Conservation (phyloP, 208 protist species). For the Leishmania tarentolae region DNA sequence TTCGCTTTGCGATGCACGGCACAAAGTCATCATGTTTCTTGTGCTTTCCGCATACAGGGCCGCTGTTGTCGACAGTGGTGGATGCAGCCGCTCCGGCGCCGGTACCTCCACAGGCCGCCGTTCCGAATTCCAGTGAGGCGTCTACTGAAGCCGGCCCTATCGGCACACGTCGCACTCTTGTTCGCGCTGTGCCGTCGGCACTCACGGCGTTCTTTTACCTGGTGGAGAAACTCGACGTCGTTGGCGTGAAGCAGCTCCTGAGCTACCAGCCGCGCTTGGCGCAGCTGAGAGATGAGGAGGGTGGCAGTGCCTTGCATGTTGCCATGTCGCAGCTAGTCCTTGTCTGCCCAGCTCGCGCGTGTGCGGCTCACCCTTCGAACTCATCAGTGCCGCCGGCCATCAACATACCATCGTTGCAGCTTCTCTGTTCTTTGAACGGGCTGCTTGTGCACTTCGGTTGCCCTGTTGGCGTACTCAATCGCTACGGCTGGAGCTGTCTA, state of each 20-base stretch:
- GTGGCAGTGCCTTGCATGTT: slow-evolving; percentile 58
- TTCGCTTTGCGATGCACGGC: not conserved
- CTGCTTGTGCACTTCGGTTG: slow-evolving; percentile 62
- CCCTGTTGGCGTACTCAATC: slow-evolving; percentile 30
- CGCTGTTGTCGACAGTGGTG: not conserved
- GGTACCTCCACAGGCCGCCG: not conserved
- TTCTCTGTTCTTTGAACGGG: slow-evolving; percentile 40
- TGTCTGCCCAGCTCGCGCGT: not conserved
- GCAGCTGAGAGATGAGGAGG: slow-evolving; percentile 54
- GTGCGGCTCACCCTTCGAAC: not conserved
- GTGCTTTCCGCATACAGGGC: slow-evolving; percentile 10
- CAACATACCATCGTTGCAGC: slow-evolving; percentile 34
- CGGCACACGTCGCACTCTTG: not conserved
- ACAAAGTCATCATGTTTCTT: not conserved
- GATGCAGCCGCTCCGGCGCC: not conserved
- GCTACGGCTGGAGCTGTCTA: slow-evolving; percentile 52
- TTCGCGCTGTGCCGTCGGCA: slow-evolving; percentile 34
- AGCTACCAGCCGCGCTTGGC: slow-evolving; percentile 29
- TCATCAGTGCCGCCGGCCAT: not conserved
- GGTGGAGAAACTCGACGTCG: slow-evolving; percentile 60
- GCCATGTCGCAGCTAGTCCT: slow-evolving; percentile 33
- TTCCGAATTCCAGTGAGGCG: not conserved
- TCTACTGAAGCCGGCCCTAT: not conserved
- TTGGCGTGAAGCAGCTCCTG: slow-evolving; percentile 49
- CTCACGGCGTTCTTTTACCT: slow-evolving; percentile 65